Evolutionary conservation across 306 rosid species (phyloP).

Genomic region (Cicer arietinum): DNA sequence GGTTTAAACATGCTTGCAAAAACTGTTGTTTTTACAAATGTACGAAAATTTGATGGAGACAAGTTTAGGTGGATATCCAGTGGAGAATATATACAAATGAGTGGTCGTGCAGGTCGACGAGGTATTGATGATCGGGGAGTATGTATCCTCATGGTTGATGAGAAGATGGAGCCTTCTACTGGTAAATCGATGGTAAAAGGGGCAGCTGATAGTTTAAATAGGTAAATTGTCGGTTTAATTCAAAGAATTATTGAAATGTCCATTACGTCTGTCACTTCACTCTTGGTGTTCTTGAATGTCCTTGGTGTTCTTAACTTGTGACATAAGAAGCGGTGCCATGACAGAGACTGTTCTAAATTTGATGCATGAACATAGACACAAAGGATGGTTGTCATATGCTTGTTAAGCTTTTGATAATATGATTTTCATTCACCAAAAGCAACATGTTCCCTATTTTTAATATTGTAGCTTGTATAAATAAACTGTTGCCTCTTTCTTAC

Average conservation of each 20-base stretch:
- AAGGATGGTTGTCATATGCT: slow-evolving; percentile 18
- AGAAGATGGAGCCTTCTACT: slow-evolving; percentile 93
- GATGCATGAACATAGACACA: slow-evolving; percentile 21
- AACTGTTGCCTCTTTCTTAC: slow-evolving; percentile 30
- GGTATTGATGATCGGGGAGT: slow-evolving; percentile 97
- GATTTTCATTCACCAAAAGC: slow-evolving; percentile 16
- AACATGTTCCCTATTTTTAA: slow-evolving; percentile 21
- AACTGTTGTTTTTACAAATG: slow-evolving; percentile 96
- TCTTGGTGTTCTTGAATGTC: not conserved
- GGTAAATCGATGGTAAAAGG: slow-evolving; percentile 95
- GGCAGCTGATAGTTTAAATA: slow-evolving; percentile 91
- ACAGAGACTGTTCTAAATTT: slow-evolving; percentile 13
- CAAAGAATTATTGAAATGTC: not conserved
- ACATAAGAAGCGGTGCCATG: slow-evolving; percentile 18
- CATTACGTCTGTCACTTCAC: too few species aligned
- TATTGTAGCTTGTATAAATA: slow-evolving; percentile 37
- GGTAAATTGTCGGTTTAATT: slow-evolving; percentile 55
- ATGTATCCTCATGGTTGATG: slow-evolving; percentile 97
- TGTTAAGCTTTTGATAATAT: slow-evolving; percentile 35
- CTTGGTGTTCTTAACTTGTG: slow-evolving; percentile 5
- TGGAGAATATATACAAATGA: slow-evolving; percentile 99
- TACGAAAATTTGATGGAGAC: slow-evolving; percentile 94
- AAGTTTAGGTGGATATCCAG: slow-evolving; percentile 94
- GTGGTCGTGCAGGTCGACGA: slow-evolving; percentile 99
- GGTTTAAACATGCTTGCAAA: slow-evolving; percentile 99